A percentile compares a stretch with the other conserved stretches of the same genome.
Conservation (phyloP, 2,329 filamentous ascomycete genomes). For the Colletotrichum caudatum region DNA sequence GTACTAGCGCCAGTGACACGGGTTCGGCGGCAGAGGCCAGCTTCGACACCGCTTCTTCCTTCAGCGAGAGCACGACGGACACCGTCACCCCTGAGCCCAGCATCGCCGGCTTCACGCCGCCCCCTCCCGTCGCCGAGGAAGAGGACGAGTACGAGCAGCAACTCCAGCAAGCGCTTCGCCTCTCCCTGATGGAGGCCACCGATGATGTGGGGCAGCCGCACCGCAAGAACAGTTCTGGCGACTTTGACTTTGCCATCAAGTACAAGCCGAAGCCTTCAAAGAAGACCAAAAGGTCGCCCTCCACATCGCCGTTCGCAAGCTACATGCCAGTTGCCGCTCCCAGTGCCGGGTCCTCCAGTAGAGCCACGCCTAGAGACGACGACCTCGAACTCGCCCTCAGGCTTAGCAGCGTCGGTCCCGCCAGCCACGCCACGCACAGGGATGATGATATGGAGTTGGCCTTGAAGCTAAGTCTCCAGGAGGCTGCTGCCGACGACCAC, state of each 20-base stretch:
- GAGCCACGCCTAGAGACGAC: conserved; percentile 56
- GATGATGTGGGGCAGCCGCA: conserved; percentile 62
- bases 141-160: conserved; percentile 70
- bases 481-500: conserved; percentile 44
- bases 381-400: conserved; percentile 71
- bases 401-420: conserved; percentile 63
- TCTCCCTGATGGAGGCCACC: conserved; percentile 69
- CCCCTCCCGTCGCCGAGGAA: conserved; percentile 51
- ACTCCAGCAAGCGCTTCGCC: conserved; percentile 71
- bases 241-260: conserved; percentile 65
- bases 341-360: conserved; percentile 30
- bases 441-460: conserved; percentile 73
- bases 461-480: conserved; percentile 61
- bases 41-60: conserved; percentile 57
- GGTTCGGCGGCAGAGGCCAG: conserved; percentile 63
- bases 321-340: conserved; percentile 47
- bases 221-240: conserved; percentile 58
- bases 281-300: conserved; percentile 55
- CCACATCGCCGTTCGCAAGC: conserved; percentile 52
- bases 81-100: conserved; percentile 69
- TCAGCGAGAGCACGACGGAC: conserved; percentile 57
- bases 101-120: conserved; percentile 56
- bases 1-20: conserved; percentile 62
- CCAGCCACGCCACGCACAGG: conserved; percentile 59
- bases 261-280: conserved; percentile 58